A percentile compares a stretch with the other conserved stretches of the same genome.
phyloP scores from a whole-genome alignment of 139 green algal genomes.

The Chlorella sp. region DNA sequence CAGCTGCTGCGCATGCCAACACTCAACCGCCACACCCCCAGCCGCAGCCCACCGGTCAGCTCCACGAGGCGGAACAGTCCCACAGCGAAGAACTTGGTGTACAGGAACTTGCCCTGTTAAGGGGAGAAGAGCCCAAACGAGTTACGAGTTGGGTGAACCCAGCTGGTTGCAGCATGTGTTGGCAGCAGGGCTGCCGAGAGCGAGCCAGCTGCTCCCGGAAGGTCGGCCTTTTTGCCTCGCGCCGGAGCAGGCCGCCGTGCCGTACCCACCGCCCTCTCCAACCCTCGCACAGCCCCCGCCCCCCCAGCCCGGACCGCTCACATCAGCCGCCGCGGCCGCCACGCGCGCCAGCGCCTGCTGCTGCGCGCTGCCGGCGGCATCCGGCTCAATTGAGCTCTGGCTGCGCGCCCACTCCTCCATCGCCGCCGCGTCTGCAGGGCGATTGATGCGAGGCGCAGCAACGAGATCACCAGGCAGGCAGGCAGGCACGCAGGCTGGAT shows the following conservation, averaged over 20 bases:
- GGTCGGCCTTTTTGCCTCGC: too few species aligned
- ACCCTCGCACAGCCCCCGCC: too few species aligned
- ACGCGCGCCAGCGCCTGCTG: conserved; percentile 75
- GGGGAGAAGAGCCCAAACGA: too few species aligned
- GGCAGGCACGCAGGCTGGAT: too few species aligned
- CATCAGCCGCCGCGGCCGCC: conserved; percentile 26
- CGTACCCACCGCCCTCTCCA: too few species aligned
- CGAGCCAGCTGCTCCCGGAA: too few species aligned
- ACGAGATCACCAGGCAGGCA: too few species aligned
- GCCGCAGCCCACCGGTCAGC: conserved; percentile 67
- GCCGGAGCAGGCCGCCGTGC: too few species aligned
- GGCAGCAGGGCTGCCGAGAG: too few species aligned
- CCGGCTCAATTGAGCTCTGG: conserved; percentile 54
- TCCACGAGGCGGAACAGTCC: conserved; percentile 92
- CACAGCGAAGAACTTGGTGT: conserved; percentile 95
- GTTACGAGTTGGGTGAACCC: too few species aligned
- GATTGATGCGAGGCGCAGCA: too few species aligned
- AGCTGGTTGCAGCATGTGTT: too few species aligned
- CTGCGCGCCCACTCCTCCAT: conserved; percentile 64
- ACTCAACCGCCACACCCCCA: background rate
- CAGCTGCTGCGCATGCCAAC: background rate
- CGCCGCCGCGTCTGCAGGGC: conserved; percentile 55
- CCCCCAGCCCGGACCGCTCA: background rate
- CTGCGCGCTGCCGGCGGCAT: conserved; percentile 39
- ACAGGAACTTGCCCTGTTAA: conserved; percentile 68